Evolutionary conservation across 352 stramenopile species (phyloP).

Genomic region (Phytopythium vexans): DNA sequence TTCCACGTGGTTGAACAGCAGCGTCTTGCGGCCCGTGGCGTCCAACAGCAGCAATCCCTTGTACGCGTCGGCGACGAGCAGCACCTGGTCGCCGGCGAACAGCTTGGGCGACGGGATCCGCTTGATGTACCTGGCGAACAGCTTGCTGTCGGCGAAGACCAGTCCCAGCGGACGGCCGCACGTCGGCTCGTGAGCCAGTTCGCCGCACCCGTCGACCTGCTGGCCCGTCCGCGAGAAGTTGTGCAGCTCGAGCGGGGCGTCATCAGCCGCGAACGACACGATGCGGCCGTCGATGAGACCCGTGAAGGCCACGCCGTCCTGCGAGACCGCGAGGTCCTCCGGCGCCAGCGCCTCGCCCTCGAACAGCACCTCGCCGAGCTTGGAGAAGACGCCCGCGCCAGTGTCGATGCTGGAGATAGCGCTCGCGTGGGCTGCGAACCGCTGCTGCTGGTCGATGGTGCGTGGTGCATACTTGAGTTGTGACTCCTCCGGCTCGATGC

Average conservation of each 20-base stretch:
- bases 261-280: conserved; percentile 28
- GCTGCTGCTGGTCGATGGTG: conserved; percentile 37
- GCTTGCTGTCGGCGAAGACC: conserved; percentile 31
- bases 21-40: conserved; percentile 38
- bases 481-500: conserved; percentile 32
- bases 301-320: conserved; percentile 43
- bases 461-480: conserved; percentile 28
- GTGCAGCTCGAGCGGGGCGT: conserved; percentile 23
- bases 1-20: conserved; percentile 48
- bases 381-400: conserved; percentile 16
- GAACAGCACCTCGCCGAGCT: conserved; percentile 30
- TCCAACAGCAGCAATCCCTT: conserved; percentile 59
- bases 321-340: conserved; percentile 42
- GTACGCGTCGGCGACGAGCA: conserved; percentile 62
- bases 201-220: conserved; percentile 22
- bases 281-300: conserved; percentile 54
- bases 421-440: conserved; percentile 19
- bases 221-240: conserved; percentile 51
- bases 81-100: conserved; percentile 44
- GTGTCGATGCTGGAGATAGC: conserved; percentile 12
- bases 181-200: conserved; percentile 28
- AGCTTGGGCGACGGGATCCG: conserved; percentile 37
- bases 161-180: conserved; percentile 55
- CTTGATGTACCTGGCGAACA: conserved; percentile 37
- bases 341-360: conserved; percentile 29